Base-by-base conservation (phyloP, 805 yeast genomes). In the Candida nitratophila region DNA sequence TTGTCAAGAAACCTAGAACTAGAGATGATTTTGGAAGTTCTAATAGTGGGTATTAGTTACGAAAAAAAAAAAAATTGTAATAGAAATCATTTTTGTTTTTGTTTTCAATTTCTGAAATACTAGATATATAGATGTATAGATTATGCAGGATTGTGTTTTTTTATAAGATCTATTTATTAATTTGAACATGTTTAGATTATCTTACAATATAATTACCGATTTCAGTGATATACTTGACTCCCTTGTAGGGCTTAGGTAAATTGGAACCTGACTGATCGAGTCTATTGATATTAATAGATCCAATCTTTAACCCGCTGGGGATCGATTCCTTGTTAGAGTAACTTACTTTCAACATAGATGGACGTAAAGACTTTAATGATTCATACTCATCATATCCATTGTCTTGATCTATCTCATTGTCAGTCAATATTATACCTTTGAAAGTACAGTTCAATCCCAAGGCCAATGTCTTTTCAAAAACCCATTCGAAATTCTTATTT, bases 221-320 rank as follows among this genome's bases (percentile, higher is more conserved):
- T 44, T 65, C 64, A 6, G 96, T 80, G 11, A 76, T 66, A 57
- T 90, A 90, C 57, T 89, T 85, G 19, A 90, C 96, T 1, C 98
- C 98, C 60, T 89, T 90, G 68, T 79, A 90, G 0, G 96, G 96
- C 55, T 81, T 83, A 3, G 77, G 79, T 6, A 76, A 75, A 44
- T 79, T 53, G 0, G 91, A 89, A 50, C 67, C 68, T 4, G 55
- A 21, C n/a, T 7, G 3, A n/a, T 73, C 68, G 48, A 77, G 70
- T 12, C 20, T 16, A 8, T 70, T 53, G 16, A 87, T 73, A 53
- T 77, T 75, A 48, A 89, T 64, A 26, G 82, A 70, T 12, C 77
- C 82, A 2, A 89, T 83, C 52, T 76, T 78, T 36, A 85, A 64
- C 1, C 91, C 89, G 59, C 95, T 84, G 1, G 93, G 86, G 2